A percentile compares a stretch with the other conserved stretches of the same genome.
Evolutionary conservation across 176 grass and related monocot genomes (phyloP).

Genomic region (maize (Zea mays)): Zm-B73-REFERENCE-NAM-5.0 NC_050096.1:292021001-292021500

Average conservation of each 20-base stretch:
- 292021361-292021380: no score
- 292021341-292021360: no score
- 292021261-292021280: neutral
- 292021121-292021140: neutral
- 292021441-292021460: no score
- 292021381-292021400: no score
- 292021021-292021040: neutral
- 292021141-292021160: neutral
- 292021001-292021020: neutral
- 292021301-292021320: no score
- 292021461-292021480: no score
- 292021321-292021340: no score
- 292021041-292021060: neutral
- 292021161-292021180: neutral
- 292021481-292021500: no score
- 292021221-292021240: neutral
- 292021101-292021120: neutral
- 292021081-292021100: neutral
- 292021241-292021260: conserved; percentile 25
- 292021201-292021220: neutral
- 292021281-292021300: neutral
- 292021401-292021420: no score
- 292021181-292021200: neutral
- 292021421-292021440: no score
- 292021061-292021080: neutral